Evolutionary conservation across 2,329 filamentous ascomycete genomes (phyloP), one percentile per base, ranked within the genome.

Genomic region (Aureobasidium mangrovei): DNA sequence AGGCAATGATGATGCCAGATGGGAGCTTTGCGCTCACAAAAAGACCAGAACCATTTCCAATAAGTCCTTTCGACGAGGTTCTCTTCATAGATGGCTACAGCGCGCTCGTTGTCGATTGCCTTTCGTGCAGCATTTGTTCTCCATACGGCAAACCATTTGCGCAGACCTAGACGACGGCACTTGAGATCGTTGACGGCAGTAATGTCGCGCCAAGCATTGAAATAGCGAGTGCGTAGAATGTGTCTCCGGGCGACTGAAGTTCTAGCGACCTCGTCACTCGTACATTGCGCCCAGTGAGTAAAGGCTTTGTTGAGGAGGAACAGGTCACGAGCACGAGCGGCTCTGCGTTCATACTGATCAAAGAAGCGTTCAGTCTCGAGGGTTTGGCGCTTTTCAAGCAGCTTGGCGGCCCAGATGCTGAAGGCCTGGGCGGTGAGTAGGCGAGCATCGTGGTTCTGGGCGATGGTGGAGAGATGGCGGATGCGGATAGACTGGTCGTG

Each of bases 241-340:
- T 88, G 85, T 58, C 81, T 76, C 58, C 85, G 78, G 24, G 86
- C 88, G 40, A 82, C 75, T 4, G 79, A 80, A 3, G 86, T 88
- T 39, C 81, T 78, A 58, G 82, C 77, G 12, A 82, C 73, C 62
- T 88, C 81, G 10, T 86, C 81, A 4, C 76, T 77, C 8, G 86
- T 78, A 48, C 78, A 74, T 53, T 79, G 77, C 8, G 79, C 78
- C 88, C 88, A 94, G 59, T 85, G 81, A 1, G 75, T 78, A 55
- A 88, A 82, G 2, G 80, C 77, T 65, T 82, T 84, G 3, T 76
- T 79, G 55, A 85, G 67, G 5, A 88, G 73, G 60, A 82, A 85
- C 8, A 86, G 69, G 63, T 86, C 77, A 56, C 85, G 79, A 43
- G 84, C 83, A 60, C 79, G 77, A 1, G 72, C 74, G 31, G 85